Conservation (phyloP, 768 basidiomycete species). For the Cubamyces sp. region DNA sequence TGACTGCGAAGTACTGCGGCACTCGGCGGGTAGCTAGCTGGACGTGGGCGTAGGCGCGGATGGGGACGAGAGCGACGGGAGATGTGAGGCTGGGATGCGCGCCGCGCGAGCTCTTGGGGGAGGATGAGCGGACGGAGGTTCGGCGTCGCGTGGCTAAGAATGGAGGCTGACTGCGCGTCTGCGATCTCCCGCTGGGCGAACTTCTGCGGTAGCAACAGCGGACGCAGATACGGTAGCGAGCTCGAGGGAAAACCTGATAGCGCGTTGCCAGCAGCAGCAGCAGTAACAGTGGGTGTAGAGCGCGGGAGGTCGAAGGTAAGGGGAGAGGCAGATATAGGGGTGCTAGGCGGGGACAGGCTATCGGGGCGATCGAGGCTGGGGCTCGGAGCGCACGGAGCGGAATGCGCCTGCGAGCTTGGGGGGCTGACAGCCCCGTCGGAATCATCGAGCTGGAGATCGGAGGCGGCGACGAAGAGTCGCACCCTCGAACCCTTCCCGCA, state of each 20-base stretch:
- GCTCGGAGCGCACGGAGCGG: background rate
- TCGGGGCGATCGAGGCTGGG: constrained; percentile 13
- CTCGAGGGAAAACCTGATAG: background rate
- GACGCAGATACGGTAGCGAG: constrained; percentile 20
- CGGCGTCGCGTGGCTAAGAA: constrained; percentile 5
- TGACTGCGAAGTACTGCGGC: too few relatives aligned
- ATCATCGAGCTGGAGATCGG: background rate
- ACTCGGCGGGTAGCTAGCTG: background rate
- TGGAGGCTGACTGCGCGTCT: constrained; percentile 14
- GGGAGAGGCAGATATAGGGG: background rate
- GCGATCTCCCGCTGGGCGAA: constrained; percentile 23
- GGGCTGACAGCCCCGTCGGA: background rate
- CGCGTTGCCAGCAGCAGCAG: too few relatives aligned
- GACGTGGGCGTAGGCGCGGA: constrained; percentile 1
- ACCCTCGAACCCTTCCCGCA: constrained; percentile 1
- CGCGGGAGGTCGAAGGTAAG: background rate
- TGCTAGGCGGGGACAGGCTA: background rate
- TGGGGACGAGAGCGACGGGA: constrained; percentile 1
- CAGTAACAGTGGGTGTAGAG: background rate
- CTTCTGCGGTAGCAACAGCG: constrained; percentile 32
- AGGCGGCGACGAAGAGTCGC: constrained; percentile 5
- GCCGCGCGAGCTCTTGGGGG: constrained; percentile 17
- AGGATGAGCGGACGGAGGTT: constrained; percentile 23
- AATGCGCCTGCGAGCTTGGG: background rate
- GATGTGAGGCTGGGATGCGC: constrained; percentile 6